Conservation (phyloP, 2,329 filamentous ascomycete genomes). For the Nemania sp. region DNA sequence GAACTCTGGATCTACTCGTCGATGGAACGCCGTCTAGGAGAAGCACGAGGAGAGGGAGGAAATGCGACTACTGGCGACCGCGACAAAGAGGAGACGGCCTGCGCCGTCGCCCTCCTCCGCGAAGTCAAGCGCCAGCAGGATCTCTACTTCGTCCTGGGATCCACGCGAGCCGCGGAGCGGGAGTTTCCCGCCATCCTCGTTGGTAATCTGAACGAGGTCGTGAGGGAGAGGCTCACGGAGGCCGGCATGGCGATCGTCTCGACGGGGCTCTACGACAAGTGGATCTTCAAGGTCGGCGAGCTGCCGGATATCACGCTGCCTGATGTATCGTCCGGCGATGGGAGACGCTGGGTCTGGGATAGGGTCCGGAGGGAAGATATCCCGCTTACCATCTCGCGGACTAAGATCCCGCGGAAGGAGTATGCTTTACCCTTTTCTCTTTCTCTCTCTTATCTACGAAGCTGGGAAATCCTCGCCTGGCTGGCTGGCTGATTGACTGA, state of each 20-base stretch:
- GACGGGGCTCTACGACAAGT: slow-evolving; percentile 63
- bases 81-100: slow-evolving; percentile 17
- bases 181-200: slow-evolving; percentile 51
- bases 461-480: neutral
- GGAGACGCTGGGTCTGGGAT: slow-evolving; percentile 60
- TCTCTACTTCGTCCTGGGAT: slow-evolving; percentile 37
- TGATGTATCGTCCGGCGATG: slow-evolving; percentile 2
- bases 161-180: slow-evolving; percentile 47
- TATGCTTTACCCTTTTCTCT: slow-evolving; percentile 48
- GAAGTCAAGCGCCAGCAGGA: slow-evolving; percentile 43
- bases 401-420: slow-evolving; percentile 67
- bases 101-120: slow-evolving; percentile 37
- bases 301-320: slow-evolving; percentile 54
- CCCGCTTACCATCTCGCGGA: slow-evolving; percentile 64
- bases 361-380: slow-evolving; percentile 65
- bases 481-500: neutral
- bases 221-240: slow-evolving; percentile 49
- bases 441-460: neutral
- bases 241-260: slow-evolving; percentile 46
- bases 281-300: slow-evolving; percentile 64
- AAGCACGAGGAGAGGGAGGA: slow-evolving; percentile 2
- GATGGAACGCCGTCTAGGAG: slow-evolving; percentile 52
- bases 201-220: slow-evolving; percentile 57
- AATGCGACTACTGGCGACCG: neutral
- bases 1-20: slow-evolving; percentile 73